Percentiles rank a stretch among this genome's conserved stretches.
phyloP scores from a whole-genome alignment of 345 rosid genomes.

The Mallotus nudiflorus region DNA sequence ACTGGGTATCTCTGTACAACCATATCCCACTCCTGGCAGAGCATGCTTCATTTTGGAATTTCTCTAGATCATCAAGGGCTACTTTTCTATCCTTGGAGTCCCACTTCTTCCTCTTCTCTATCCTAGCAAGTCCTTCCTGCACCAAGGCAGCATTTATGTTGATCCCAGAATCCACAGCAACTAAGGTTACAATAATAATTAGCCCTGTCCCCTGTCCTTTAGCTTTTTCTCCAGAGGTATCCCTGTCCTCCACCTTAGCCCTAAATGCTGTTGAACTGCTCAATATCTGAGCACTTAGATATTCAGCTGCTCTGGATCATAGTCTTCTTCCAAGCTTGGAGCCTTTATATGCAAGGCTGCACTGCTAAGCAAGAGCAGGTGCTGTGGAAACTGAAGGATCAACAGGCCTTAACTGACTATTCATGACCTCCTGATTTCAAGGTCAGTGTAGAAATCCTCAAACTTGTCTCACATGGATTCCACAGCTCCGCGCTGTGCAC shows the following conservation, averaged over 20 bases:
- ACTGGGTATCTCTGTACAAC: constrained; percentile 87
- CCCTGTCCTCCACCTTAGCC: constrained; percentile 83
- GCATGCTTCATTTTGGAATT: constrained; percentile 78
- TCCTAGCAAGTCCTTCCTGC: constrained; percentile 93
- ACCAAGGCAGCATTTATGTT: constrained; percentile 86
- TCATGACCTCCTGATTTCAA: constrained; percentile 92
- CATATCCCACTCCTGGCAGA: constrained; percentile 72
- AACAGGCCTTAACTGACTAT: constrained; percentile 66
- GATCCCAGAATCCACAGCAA: constrained; percentile 68
- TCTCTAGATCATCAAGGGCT: constrained; percentile 70
- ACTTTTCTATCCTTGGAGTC: constrained; percentile 65
- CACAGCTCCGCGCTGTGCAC: constrained; percentile 73
- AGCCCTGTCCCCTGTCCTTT: constrained; percentile 97
- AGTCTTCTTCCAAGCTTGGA: constrained; percentile 79
- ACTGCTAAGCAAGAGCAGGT: constrained; percentile 88
- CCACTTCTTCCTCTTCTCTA: constrained; percentile 85
- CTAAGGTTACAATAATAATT: constrained; percentile 62
- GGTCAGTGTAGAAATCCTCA: constrained; percentile 93
- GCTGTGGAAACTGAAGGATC: constrained; percentile 72
- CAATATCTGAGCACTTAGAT: constrained; percentile 57
- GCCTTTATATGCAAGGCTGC: constrained; percentile 93
- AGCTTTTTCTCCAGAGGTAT: constrained; percentile 80
- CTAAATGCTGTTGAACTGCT: constrained; percentile 65
- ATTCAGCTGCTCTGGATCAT: constrained; percentile 81
- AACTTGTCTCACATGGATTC: constrained; percentile 69